Base-by-base conservation (phyloP, 495 filamentous ascomycete genomes). In the Daldinia bambusicola region DNA sequence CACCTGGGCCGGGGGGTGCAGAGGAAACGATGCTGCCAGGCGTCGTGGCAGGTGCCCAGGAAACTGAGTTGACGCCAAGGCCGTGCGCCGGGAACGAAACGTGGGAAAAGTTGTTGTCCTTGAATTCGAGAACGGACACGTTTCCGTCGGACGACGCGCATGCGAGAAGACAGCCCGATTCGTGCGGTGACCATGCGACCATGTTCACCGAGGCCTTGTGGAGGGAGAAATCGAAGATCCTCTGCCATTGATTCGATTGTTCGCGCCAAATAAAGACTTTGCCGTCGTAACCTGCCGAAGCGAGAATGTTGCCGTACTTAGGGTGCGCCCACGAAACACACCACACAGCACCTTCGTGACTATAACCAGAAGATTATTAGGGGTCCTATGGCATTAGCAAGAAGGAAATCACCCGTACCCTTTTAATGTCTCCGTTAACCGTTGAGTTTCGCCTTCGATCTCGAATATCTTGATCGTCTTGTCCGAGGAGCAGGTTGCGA, bases 401-500 rank as follows among this genome's bases (percentile, higher is more conserved):
- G 18, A 20, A 36, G 8, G 18, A 53, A 32, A 7, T n/a, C 12
- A 13, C 20, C 68, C 84, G 65, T 89, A 97, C 95, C 95, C 95
- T 81, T 95, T 97, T 71, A 98, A 84, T 37, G 95, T 99, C 83
- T 98, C 95, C 26, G 91, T 89, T 58, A 98, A 82, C 55, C 92
- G 87, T 80, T 99, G 95, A 71, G 91, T 87, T 76, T 97, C 93
- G 69, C 94, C 93, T 80, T 98, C 95, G 56, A 98, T 91, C 83
- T 98, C 95, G 75, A 98, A 99, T 78, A 99, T 97, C 83, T 98
- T 98, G 84, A 99, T 96, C 55, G 95, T 98, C 79, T 93, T 93
- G 81, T 99, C 95, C 61, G 94, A 97, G 20, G 94, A 97, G 80
- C 95, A 98, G 73, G 95, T 99, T 67, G 95, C 95, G 75, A 99